Evolutionary conservation across 345 rosid species (phyloP), one percentile per base, ranked within the genome.

Genomic region (Raphanus sativus): DNA sequence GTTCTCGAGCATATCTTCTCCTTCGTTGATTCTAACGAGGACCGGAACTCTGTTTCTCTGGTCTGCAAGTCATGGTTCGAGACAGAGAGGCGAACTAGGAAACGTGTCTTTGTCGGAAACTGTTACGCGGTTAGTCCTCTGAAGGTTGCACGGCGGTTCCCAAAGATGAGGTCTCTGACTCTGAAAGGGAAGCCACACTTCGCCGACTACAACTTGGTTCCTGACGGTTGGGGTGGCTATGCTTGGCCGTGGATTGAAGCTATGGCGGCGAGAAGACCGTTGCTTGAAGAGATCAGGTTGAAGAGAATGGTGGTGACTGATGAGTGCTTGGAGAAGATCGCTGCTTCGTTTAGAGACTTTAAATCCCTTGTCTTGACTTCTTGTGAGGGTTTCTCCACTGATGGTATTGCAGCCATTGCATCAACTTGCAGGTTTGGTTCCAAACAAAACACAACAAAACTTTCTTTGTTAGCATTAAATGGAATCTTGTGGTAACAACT

Each of bases 161-260:
- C 58, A 2, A 16, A 52, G 58, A 52, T 52, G 58, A 52, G 58
- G 25, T 52, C 58, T 6, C 58, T 52, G 58, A 52, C 58, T 0
- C 25, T 52, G 0, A 52, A 52, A 52, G 58, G 58, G 58, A 52
- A 52, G 10, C 58, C 58, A 2, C 58, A 52, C 25, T 52, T 52
- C 58, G 58, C 58, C 1, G 58, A 52, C 58, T 52, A 52, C 58
- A 52, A 52, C 58, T 52, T 52, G 58, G 58, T 52, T 15, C 58
- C 58, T 52, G 58, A 52, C 25, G 58, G 58, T 52, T 52, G 58
- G 58, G 58, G 58, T 52, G 58, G 58, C 25, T 52, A 52, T 52
- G 58, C 58, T 52, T 52, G 58, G 58, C 58, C 58, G 58, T 52
- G 58, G 58, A 52, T 52, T 52, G 58, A 52, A 8, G 58, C 58